phyloP scores from a whole-genome alignment of 441 rosid species.

The Arabidopsis lyrata region DNA sequence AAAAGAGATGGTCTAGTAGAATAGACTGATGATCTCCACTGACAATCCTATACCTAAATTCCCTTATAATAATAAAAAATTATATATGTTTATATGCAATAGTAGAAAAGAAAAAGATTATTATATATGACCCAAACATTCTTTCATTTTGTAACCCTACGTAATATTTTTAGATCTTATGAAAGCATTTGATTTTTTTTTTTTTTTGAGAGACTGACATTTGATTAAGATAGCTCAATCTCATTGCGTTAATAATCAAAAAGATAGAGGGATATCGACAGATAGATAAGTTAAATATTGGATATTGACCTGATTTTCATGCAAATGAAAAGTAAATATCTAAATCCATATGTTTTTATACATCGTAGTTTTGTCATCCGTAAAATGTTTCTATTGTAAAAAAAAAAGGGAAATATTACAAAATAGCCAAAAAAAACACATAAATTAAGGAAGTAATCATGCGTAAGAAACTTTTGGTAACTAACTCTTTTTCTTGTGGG shows the following conservation, averaged over 20 bases:
- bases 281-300: neutral
- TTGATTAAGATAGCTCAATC: conserved; percentile 14
- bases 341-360: neutral
- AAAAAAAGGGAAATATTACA: too few relatives aligned
- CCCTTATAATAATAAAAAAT: too few relatives aligned
- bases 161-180: conserved; percentile 1
- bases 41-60: neutral
- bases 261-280: neutral
- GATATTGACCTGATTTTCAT: neutral
- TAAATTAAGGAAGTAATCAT: too few relatives aligned
- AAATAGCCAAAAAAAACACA: too few relatives aligned
- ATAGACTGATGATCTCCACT: neutral
- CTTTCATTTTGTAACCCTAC: conserved; percentile 26
- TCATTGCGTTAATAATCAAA: conserved; percentile 15
- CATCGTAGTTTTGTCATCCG: too few relatives aligned
- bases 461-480: too few relatives aligned
- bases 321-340: neutral
- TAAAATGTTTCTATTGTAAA: too few relatives aligned
- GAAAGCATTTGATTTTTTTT: neutral
- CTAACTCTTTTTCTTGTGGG: too few relatives aligned
- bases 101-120: neutral
- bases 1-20: neutral
- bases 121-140: conserved; percentile 1
- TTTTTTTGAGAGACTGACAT: conserved; percentile 5
- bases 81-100: neutral